Base-by-base conservation (phyloP, 208 protist species). In the Trypanosoma avium region DNA sequence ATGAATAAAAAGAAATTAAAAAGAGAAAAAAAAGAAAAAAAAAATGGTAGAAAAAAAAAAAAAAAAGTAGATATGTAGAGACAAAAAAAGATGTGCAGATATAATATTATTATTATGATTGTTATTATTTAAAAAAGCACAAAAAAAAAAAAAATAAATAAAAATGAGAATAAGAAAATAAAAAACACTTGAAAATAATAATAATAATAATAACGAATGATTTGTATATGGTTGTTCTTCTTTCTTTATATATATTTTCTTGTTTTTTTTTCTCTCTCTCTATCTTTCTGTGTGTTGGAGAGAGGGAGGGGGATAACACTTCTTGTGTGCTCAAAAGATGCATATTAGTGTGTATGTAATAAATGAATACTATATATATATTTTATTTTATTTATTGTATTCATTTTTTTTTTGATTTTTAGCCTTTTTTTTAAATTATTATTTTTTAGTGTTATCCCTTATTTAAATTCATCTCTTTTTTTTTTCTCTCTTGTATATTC, bases 351-450 rank as follows among this genome's bases (percentile, higher is more conserved):
- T n/a, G n/a, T n/a, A n/a, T n/a, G n/a, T n/a, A n/a, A n/a, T n/a
- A n/a, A n/a, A n/a, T n/a, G n/a, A n/a, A n/a, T n/a, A n/a, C n/a
- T n/a, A n/a, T n/a, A n/a, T n/a, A n/a, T n/a, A n/a, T n/a, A n/a
- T n/a, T n/a, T n/a, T n/a, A n/a, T n/a, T 9, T 42, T 42, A 42
- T 42, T 35, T 42, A 6, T 36, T 33, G 4, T 4, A 13, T 10
- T 36, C 6, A 27, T 19, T 45, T 58, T 22, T 49, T 12, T 10
- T 27, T 53, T 7, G 26, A 5, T 3, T 53, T 43, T 17, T n/a
- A n/a, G n/a, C 27, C 61, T 40, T 64, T 67, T 74, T 56, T 30
- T 70, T 17, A 17, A 30, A 60, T 3, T 49, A 40, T n/a, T 29
- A 19, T 46, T 6, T 50, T 64, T 29, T 27, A 35, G 13, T 76